Evolutionary conservation across 208 protist species (phyloP).

Genomic region (Wallacemonas rigidus): DNA sequence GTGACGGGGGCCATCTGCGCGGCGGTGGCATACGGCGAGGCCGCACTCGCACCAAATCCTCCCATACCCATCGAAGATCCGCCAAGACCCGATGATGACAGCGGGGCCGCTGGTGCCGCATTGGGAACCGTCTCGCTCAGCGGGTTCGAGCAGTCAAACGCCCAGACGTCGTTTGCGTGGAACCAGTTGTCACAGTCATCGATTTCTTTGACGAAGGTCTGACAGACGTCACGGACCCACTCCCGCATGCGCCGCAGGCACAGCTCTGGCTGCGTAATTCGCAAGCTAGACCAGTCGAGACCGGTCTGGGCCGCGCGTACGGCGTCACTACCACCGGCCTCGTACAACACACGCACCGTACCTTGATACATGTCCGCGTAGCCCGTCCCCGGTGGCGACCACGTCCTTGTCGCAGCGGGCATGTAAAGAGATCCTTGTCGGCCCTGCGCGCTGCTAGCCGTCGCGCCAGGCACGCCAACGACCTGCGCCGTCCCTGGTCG

Average conservation of each 20-base stretch:
- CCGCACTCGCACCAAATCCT: neutral
- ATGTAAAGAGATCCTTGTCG: neutral
- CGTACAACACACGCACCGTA: constrained; percentile 16
- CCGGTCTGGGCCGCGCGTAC: constrained; percentile 14
- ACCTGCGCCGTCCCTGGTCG: neutral
- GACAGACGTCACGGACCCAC: constrained; percentile 65
- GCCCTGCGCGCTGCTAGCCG: neutral
- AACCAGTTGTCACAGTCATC: constrained; percentile 71
- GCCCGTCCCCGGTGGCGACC: too few relatives aligned
- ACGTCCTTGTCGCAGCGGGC: neutral
- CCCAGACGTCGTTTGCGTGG: constrained; percentile 39
- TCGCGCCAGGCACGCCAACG: neutral
- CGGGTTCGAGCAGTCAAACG: constrained; percentile 67
- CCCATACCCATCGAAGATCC: constrained; percentile 6
- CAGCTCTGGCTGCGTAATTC: constrained; percentile 49
- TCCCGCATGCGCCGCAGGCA: constrained; percentile 49
- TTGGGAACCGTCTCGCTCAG: constrained; percentile 51
- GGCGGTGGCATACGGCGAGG: constrained; percentile 11
- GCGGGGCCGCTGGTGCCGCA: constrained; percentile 6
- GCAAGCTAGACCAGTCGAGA: constrained; percentile 50
- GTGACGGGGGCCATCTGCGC: neutral
- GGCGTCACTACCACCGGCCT: constrained; percentile 4
- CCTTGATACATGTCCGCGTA: neutral
- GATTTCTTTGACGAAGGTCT: constrained; percentile 51
- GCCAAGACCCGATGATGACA: neutral